Base-by-base conservation (phyloP, 768 basidiomycete genomes). In the Auriscalpium orientale region DNA sequence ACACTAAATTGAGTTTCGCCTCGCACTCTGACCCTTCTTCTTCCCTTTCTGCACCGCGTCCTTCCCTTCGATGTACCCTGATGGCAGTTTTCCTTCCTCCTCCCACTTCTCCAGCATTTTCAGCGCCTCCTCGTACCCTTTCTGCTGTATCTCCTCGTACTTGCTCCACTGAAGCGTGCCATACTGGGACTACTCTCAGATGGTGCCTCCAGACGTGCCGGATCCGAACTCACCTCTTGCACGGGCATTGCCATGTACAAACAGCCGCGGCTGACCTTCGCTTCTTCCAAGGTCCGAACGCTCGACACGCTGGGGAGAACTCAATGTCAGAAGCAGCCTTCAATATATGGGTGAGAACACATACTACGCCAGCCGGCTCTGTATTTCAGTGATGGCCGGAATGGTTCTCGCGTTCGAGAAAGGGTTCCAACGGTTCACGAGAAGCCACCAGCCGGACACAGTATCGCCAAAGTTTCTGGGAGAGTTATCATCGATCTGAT, bases 191-290 rank as follows among this genome's bases (percentile, higher is more conserved):
- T 50, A 11, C 40, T 38, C 57, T 64, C 12, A 20, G 33, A 10
- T 43, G 11, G 18, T 11, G 34, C 28, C 4, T 7, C 28, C 28
- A 28, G 20, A 49, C 28, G 7, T 34, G 51, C 10, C 15, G 8
- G 16, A 33, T 45, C 12, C 40, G 15, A 18, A 65, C 76, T 58
- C 63, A 91, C 90, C 72, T 91, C 84, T 60, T 97, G 91, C 12
- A 99, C 95, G 0, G 97, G 97, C 88, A 98, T 90, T 57, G 83
- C 81, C 70, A 97, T 85, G 66, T 99, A 98, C 46, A 98, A 72
- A 66, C 92, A 95, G 1, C 89, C 91, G 9, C 87, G 87, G 3
- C 87, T 80, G 7, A 82, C 80, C 70, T 98, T 98, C n/a, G 93
- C 95, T 60, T 95, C 94, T 69, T 97, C 94, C 8, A 98, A 76